Percentiles rank a stretch among this genome's conserved stretches.
phyloP scores from a whole-genome alignment of 2,329 filamentous ascomycete species.

The Amauroascus verrucosus region DNA sequence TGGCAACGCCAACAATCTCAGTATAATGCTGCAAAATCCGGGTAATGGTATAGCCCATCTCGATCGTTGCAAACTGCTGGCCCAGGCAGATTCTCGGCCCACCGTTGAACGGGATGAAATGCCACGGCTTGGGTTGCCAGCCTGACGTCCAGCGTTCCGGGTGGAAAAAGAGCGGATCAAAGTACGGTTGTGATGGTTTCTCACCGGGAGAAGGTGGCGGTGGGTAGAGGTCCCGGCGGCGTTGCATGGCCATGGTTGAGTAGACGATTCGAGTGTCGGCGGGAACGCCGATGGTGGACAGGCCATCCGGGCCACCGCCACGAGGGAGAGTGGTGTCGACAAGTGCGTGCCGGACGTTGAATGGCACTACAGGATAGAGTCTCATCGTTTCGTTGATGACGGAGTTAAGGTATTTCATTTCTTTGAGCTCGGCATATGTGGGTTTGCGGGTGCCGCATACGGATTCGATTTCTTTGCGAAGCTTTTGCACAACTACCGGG shows the following conservation, averaged over 20 bases:
- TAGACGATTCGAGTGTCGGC: constrained; percentile 42
- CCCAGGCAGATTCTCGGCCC: constrained; percentile 48
- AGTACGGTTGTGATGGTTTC: constrained; percentile 26
- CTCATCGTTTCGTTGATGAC: constrained; percentile 68
- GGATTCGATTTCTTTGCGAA: constrained; percentile 62
- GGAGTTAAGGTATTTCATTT: constrained; percentile 68
- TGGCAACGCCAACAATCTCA: constrained; percentile 27
- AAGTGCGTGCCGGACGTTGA: constrained; percentile 64
- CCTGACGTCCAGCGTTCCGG: constrained; percentile 43
- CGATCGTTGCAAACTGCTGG: constrained; percentile 50
- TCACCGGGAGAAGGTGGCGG: constrained; percentile 17
- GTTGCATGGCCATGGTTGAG: constrained; percentile 45
- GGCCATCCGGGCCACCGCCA: constrained; percentile 45
- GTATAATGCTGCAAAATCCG: constrained; percentile 36
- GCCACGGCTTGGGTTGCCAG: constrained; percentile 45
- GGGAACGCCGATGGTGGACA: constrained; percentile 37
- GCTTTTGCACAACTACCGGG: constrained; percentile 54
- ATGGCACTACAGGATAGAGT: constrained; percentile 66
- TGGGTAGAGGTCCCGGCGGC: constrained; percentile 41
- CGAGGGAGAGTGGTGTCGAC: constrained; percentile 63
- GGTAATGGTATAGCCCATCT: constrained; percentile 45
- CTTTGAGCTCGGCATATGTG: constrained; percentile 72
- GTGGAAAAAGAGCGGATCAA: constrained; percentile 37
- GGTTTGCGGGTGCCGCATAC: constrained; percentile 51
- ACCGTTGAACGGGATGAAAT: constrained; percentile 47